Conservation (phyloP, 2,329 filamentous ascomycete species). For the Phoma sp. region DNA sequence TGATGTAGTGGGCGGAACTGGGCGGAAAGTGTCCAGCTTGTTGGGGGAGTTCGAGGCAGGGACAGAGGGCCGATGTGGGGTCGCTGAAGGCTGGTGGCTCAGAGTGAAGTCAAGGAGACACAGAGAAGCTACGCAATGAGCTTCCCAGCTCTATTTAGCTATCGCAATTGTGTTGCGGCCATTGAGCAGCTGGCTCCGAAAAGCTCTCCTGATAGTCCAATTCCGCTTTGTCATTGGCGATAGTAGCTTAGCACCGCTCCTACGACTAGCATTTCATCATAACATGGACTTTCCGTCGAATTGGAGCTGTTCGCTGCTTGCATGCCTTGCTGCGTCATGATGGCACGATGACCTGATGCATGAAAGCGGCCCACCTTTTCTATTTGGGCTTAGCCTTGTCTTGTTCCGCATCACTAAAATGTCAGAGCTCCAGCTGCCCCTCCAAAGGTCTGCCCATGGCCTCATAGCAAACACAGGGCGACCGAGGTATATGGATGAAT, state of each 20-base stretch:
- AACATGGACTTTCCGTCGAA: constrained; percentile 23
- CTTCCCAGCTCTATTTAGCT: constrained; percentile 13
- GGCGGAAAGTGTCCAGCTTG: constrained; percentile 10
- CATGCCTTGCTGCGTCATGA: constrained; percentile 17
- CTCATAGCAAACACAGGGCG: background rate
- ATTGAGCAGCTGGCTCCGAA: constrained; percentile 5
- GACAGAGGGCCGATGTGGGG: background rate
- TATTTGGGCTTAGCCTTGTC: background rate
- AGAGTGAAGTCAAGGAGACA: background rate
- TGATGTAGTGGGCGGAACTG: constrained; percentile 15
- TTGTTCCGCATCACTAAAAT: background rate
- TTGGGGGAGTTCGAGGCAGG: constrained; percentile 1
- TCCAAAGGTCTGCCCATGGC: constrained; percentile 10
- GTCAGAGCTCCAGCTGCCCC: constrained; percentile 3
- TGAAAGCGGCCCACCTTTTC: background rate
- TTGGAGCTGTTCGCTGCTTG: constrained; percentile 18
- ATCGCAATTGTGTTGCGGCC: constrained; percentile 10
- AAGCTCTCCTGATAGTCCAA: constrained; percentile 21
- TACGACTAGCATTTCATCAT: constrained; percentile 28
- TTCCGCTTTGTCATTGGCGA: constrained; percentile 23
- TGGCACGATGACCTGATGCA: constrained; percentile 18
- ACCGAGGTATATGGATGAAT: background rate
- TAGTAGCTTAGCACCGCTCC: constrained; percentile 7
- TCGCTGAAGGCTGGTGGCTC: constrained; percentile 2
- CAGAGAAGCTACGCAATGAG: constrained; percentile 4